Evolutionary conservation across 148 eudicot genomes (phyloP).

Genomic region (Cornus controversa): DNA sequence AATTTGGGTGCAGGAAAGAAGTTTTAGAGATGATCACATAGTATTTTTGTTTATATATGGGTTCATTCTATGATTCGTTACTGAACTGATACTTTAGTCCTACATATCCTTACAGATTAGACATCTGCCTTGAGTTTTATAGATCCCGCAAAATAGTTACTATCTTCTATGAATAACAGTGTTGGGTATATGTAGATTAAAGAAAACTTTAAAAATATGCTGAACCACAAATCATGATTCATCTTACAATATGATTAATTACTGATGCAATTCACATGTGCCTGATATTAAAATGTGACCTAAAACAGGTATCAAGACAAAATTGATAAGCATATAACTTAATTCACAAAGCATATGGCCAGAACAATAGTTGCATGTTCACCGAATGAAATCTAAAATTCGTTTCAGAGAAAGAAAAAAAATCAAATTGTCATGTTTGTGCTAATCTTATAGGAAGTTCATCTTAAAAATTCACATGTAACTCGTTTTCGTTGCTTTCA

Average conservation of each 20-base stretch:
- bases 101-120: neutral
- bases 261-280: neutral
- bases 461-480: neutral
- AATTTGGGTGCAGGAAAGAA: neutral
- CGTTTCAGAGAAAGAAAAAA: too few relatives aligned
- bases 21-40: neutral
- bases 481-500: neutral
- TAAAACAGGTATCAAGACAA: too few relatives aligned
- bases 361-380: too few relatives aligned
- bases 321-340: neutral
- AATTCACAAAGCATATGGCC: neutral
- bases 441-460: neutral
- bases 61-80: neutral
- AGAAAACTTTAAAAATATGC: neutral
- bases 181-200: neutral
- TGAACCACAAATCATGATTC: neutral
- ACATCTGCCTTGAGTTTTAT: neutral
- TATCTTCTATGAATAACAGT: neutral
- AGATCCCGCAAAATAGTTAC: neutral
- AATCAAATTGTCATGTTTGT: too few relatives aligned
- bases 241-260: too few relatives aligned
- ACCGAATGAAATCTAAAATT: neutral
- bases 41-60: neutral
- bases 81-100: neutral
- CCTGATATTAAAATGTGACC: neutral